Evolutionary conservation across 2,329 filamentous ascomycete species (phyloP).

Genomic region (Cercospora sp.): DNA sequence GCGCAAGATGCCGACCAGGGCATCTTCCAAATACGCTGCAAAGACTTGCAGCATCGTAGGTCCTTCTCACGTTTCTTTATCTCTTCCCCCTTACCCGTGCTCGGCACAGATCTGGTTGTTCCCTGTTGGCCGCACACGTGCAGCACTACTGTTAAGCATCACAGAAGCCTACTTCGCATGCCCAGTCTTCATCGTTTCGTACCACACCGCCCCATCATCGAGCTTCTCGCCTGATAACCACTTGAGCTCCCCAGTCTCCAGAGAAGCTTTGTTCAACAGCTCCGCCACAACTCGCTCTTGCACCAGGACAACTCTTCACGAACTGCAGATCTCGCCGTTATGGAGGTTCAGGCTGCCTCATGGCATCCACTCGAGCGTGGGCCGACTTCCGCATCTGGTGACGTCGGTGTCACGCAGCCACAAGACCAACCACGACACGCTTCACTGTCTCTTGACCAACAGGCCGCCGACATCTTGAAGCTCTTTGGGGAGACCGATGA

Average conservation of each 20-base stretch:
- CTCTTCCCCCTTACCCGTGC: conserved; percentile 14
- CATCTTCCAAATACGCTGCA: conserved; percentile 31
- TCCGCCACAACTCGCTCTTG: conserved; percentile 3
- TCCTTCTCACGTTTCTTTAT: conserved; percentile 21
- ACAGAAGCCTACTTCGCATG: conserved; percentile 24
- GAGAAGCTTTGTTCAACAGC: conserved; percentile 10
- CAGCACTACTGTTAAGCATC: conserved; percentile 23
- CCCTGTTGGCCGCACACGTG: conserved; percentile 17
- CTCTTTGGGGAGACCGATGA: conserved; percentile 18
- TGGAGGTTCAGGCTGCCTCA: conserved; percentile 21
- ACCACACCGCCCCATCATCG: conserved; percentile 30
- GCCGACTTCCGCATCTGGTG: conserved; percentile 23
- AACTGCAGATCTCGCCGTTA: conserved; percentile 6
- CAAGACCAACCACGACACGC: conserved; percentile 21
- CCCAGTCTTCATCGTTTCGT: conserved; percentile 26
- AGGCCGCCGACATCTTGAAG: conserved; percentile 24
- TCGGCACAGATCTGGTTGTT: conserved; percentile 11
- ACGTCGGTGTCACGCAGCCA: conserved; percentile 25
- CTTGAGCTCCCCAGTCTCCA: conserved; percentile 11
- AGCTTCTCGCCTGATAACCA: conserved; percentile 23
- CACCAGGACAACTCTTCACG: neutral
- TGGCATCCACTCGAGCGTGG: conserved; percentile 21
- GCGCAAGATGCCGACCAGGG: conserved; percentile 28
- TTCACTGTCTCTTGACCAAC: conserved; percentile 25
- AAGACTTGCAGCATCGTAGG: conserved; percentile 30